A percentile compares a stretch with the other conserved stretches of the same genome.
Evolutionary conservation across 495 filamentous ascomycete species (phyloP).

Genomic region (Xylaria acuta): DNA sequence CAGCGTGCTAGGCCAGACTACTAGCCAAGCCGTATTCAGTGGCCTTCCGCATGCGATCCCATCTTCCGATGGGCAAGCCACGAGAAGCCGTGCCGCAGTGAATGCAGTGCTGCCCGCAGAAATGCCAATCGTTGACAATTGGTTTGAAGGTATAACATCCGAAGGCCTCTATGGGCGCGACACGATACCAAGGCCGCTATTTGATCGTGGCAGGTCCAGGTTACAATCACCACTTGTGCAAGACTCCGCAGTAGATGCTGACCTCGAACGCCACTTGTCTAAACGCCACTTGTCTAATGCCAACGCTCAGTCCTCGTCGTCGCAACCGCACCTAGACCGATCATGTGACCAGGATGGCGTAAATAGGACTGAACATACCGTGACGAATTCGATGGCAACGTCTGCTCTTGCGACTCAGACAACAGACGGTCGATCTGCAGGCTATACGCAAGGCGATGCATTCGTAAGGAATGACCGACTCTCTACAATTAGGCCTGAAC

Average conservation of each 20-base stretch:
- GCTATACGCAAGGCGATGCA: neutral
- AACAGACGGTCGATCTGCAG: neutral
- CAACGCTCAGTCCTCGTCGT: neutral
- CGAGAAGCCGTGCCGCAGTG: neutral
- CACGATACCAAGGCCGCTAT: slow-evolving; percentile 1
- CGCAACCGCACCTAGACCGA: neutral
- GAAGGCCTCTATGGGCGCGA: slow-evolving; percentile 15
- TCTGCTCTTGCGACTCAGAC: neutral
- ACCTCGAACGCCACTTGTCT: neutral
- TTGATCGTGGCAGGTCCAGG: neutral
- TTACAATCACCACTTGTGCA: neutral
- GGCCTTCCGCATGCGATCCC: neutral
- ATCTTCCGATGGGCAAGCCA: neutral
- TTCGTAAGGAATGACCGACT: slow-evolving; percentile 5
- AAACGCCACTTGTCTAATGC: no score
- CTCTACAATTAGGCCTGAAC: neutral
- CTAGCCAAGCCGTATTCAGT: neutral
- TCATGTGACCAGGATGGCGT: slow-evolving; percentile 11
- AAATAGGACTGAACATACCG: neutral
- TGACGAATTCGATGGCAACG: neutral
- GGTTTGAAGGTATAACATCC: neutral
- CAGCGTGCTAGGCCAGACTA: neutral
- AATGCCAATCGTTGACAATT: neutral
- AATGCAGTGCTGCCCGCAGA: neutral
- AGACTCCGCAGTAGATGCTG: neutral